Percentiles rank a stretch among this genome's conserved stretches.
Evolutionary conservation across 2,329 filamentous ascomycete genomes (phyloP).

Genomic region (Arthrobotrys entomopaga): DNA sequence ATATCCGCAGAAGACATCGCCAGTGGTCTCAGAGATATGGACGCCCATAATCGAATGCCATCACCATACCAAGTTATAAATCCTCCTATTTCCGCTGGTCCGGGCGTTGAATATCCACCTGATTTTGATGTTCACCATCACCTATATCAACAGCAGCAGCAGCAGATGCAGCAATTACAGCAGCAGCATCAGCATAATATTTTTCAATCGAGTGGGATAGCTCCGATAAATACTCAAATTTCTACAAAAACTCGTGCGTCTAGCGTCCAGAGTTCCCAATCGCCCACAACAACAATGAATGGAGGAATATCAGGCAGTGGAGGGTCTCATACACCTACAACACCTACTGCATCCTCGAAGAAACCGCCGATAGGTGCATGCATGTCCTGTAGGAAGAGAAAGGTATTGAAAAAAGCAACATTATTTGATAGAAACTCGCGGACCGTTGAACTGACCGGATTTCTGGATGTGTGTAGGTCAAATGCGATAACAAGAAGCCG

Average conservation of each 20-base stretch:
- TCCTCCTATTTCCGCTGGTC: conserved; percentile 37
- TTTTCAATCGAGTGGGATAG: conserved; percentile 46
- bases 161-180: conserved; percentile 27
- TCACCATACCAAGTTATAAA: conserved; percentile 46
- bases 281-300: conserved; percentile 39
- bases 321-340: conserved; percentile 45
- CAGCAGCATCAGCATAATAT: conserved; percentile 45
- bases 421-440: background rate
- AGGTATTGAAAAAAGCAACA: conserved; percentile 25
- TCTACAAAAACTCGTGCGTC: conserved; percentile 28
- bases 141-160: conserved; percentile 46
- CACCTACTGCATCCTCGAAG: conserved; percentile 45
- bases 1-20: conserved; percentile 14
- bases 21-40: conserved; percentile 29
- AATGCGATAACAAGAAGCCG: conserved; percentile 54
- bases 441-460: conserved; percentile 21
- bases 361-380: conserved; percentile 49
- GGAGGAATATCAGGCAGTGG: conserved; percentile 26
- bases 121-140: conserved; percentile 52
- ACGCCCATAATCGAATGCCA: conserved; percentile 44
- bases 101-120: conserved; percentile 46
- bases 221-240: conserved; percentile 52
- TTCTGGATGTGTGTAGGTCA: conserved; percentile 25
- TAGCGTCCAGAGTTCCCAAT: conserved; percentile 43
- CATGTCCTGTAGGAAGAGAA: conserved; percentile 54